Conservation (phyloP, 805 yeast genomes). For the Wickerhamiella sergipiensis region DNA sequence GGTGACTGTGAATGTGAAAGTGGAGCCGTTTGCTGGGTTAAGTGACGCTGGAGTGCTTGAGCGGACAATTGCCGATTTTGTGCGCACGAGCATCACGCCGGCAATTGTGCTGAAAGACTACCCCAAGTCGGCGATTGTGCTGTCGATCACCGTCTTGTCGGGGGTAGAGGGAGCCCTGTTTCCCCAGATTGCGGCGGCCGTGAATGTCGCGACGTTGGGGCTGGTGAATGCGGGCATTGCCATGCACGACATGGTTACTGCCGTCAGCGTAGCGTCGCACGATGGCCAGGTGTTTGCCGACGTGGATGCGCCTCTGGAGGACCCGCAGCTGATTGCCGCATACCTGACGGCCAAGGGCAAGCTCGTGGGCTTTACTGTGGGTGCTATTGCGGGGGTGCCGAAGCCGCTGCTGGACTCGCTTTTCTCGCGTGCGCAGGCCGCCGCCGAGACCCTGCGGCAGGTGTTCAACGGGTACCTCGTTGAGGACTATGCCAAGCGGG, state of each 20-base stretch:
- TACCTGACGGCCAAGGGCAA: slow-evolving; percentile 10
- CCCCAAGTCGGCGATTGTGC: slow-evolving; percentile 81
- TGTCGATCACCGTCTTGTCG: slow-evolving; percentile 55
- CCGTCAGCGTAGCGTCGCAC: slow-evolving; percentile 18
- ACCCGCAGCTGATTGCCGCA: slow-evolving; percentile 15
- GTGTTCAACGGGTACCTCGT: slow-evolving; percentile 15
- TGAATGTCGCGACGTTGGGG: slow-evolving; percentile 58
- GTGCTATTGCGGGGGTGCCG: slow-evolving; percentile 9
- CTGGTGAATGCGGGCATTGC: slow-evolving; percentile 78
- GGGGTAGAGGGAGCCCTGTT: slow-evolving; percentile 25
- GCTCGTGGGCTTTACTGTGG: slow-evolving; percentile 15
- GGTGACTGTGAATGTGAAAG: slow-evolving; percentile 45
- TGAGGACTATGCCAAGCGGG: slow-evolving; percentile 7
- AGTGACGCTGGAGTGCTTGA: slow-evolving; percentile 19
- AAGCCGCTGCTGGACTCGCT: slow-evolving; percentile 7
- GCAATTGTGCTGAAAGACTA: slow-evolving; percentile 52
- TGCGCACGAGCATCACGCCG: slow-evolving; percentile 39
- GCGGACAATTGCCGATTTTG: slow-evolving; percentile 37
- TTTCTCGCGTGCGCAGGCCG: slow-evolving; percentile 12
- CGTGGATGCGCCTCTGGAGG: slow-evolving; percentile 6
- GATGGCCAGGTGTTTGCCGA: slow-evolving; percentile 10
- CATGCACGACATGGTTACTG: slow-evolving; percentile 57
- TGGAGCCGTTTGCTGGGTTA: slow-evolving; percentile 37
- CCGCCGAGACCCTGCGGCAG: slow-evolving; percentile 12
- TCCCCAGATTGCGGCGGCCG: slow-evolving; percentile 34